Evolutionary conservation across 208 protist genomes (phyloP), one percentile per base, ranked within the genome.

Genomic region (Acanthamoeba royreba): DNA sequence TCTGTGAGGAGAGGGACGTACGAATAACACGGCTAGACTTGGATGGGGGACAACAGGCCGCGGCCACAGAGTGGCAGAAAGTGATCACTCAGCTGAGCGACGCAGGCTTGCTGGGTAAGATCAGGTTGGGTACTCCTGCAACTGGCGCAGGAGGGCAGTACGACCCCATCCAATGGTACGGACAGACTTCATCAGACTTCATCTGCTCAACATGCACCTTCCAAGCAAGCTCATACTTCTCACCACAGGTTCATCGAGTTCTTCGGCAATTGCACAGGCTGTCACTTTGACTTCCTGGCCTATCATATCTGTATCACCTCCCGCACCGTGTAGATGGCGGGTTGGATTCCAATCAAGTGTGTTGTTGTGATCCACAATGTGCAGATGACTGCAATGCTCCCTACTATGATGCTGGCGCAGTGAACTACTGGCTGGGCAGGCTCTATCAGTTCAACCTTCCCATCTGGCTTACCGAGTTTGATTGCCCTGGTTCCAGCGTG

Each of bases 271-370:
- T 77, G 66, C 66, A 77, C 66, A 28, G 66, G 66, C n/a, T 77
- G 66, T 38, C 66, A 77, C 66, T 77, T 77, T 77, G 66, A 77
- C 66, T 77, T 77, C 66, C 66, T 77, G 66, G 38, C 35, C 66
- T 77, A 46, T 38, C 66, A 77, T 38, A 25, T 77, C 66, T 77
- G n/a, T n/a, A n/a, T n/a, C n/a, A n/a, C n/a, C n/a, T n/a, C n/a
- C n/a, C n/a, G n/a, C n/a, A n/a, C n/a, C n/a, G n/a, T n/a, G n/a
- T n/a, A n/a, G n/a, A n/a, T n/a, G n/a, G n/a, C n/a, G n/a, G n/a
- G n/a, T n/a, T n/a, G n/a, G n/a, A n/a, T n/a, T n/a, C n/a, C n/a
- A n/a, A n/a, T n/a, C n/a, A n/a, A n/a, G n/a, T n/a, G n/a, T n/a
- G n/a, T n/a, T n/a, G n/a, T n/a, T n/a, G n/a, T n/a, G n/a, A n/a